Conservation (phyloP, 2,329 filamentous ascomycete species). For the Diaporthe nobilis region DNA sequence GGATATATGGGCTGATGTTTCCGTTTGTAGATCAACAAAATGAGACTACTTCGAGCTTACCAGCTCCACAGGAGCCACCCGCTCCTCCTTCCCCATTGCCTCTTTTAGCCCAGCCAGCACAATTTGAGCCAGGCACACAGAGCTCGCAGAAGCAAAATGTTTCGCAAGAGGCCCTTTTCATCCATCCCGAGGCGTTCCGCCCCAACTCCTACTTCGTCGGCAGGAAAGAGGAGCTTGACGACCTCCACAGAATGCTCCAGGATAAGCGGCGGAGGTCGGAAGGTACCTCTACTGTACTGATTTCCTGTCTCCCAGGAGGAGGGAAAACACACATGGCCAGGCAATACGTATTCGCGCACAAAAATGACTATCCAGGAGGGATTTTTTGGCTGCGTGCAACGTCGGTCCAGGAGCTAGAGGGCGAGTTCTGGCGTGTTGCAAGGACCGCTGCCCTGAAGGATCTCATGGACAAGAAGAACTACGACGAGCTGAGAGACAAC, state of each 20-base stretch:
- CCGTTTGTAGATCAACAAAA: constrained; percentile 39
- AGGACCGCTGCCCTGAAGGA: constrained; percentile 67
- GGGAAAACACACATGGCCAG: constrained; percentile 79
- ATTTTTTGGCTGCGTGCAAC: constrained; percentile 80
- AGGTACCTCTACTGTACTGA: constrained; percentile 74
- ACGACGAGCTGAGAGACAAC: constrained; percentile 55
- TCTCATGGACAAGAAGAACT: constrained; percentile 56
- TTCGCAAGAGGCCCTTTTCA: constrained; percentile 49
- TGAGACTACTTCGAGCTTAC: constrained; percentile 34
- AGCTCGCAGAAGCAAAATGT: constrained; percentile 26
- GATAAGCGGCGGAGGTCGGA: constrained; percentile 67
- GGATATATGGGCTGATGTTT: constrained; percentile 45
- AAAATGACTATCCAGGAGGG: constrained; percentile 72
- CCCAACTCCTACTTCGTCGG: constrained; percentile 75
- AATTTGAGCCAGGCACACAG: neutral
- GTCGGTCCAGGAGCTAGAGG: constrained; percentile 69
- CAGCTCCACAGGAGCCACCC: constrained; percentile 26
- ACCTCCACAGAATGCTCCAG: constrained; percentile 72
- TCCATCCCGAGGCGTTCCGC: constrained; percentile 70
- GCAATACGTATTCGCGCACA: constrained; percentile 75
- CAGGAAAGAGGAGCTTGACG: constrained; percentile 68
- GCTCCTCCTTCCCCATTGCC: constrained; percentile 42
- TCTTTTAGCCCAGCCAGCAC: constrained; percentile 32
- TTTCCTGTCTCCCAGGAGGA: constrained; percentile 75
- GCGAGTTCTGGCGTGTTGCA: constrained; percentile 77